Conservation (phyloP, 352 stramenopile genomes). For the Phytophthora kernoviae region DNA sequence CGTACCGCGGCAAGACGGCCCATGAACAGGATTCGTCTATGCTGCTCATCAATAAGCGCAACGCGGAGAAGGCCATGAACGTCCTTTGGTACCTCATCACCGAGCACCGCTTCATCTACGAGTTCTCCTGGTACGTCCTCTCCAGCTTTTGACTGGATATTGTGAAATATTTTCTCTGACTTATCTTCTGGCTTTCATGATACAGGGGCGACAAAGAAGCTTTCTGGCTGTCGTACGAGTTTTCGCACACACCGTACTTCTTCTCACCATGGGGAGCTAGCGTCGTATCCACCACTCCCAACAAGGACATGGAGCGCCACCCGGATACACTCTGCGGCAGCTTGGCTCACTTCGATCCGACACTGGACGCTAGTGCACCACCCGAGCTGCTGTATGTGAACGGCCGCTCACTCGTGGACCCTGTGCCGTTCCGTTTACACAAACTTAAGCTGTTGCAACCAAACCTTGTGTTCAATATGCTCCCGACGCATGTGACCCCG, state of each 20-base stretch:
- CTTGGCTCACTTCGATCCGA: constrained; percentile 62
- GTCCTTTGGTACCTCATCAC: constrained; percentile 77
- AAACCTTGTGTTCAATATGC: constrained; percentile 54
- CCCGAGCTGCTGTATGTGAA: constrained; percentile 51
- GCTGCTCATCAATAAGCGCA: constrained; percentile 67
- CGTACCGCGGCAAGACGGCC: constrained; percentile 45
- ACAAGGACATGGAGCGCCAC: constrained; percentile 59
- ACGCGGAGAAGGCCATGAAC: constrained; percentile 45
- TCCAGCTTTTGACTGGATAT: background rate
- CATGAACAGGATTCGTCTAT: constrained; percentile 82
- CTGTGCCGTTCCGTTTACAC: constrained; percentile 39
- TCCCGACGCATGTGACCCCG: constrained; percentile 50
- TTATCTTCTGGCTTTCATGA: constrained; percentile 6
- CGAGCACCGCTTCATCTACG: constrained; percentile 61
- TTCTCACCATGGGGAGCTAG: constrained; percentile 73
- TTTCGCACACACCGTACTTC: constrained; percentile 52
- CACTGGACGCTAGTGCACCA: constrained; percentile 22
- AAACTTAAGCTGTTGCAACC: constrained; percentile 32
- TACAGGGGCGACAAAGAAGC: constrained; percentile 66
- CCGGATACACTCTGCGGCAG: constrained; percentile 68
- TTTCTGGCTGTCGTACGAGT: constrained; percentile 78
- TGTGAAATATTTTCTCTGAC: background rate
- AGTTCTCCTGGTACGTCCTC: constrained; percentile 53
- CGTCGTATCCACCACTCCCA: constrained; percentile 49
- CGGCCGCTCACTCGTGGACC: constrained; percentile 44